phyloP scores from a whole-genome alignment of 2,329 filamentous ascomycete genomes.

The Aspergillus sp. region DNA sequence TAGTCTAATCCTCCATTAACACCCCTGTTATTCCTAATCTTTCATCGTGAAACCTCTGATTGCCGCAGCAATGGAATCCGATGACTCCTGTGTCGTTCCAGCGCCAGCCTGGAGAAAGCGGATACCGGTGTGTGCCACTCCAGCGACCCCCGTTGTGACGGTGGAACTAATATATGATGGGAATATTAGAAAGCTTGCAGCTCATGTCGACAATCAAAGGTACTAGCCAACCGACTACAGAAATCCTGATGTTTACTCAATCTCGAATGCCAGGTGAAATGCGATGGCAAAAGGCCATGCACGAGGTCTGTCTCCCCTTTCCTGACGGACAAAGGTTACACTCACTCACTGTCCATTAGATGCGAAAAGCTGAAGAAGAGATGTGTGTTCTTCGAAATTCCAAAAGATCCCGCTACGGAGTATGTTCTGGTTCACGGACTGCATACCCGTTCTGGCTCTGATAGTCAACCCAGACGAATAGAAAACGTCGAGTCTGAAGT shows the following conservation, averaged over 20 bases:
- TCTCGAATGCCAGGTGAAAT: constrained; percentile 28
- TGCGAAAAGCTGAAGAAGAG: constrained; percentile 35
- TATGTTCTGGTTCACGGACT: constrained; percentile 12
- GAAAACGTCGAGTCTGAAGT: constrained; percentile 35
- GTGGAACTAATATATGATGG: neutral
- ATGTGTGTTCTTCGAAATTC: constrained; percentile 37
- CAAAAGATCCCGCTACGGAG: constrained; percentile 30
- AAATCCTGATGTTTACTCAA: neutral
- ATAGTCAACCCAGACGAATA: constrained; percentile 24
- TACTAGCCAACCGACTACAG: constrained; percentile 6
- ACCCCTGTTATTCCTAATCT: too few relatives aligned
- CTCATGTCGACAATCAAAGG: constrained; percentile 39
- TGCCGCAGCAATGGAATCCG: constrained; percentile 16
- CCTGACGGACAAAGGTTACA: neutral
- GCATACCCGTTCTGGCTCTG: neutral
- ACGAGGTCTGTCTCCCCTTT: constrained; percentile 23
- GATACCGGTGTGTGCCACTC: constrained; percentile 28
- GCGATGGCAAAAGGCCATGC: constrained; percentile 38
- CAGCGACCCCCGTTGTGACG: neutral
- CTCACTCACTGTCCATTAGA: constrained; percentile 13
- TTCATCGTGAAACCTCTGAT: neutral
- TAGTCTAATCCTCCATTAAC: neutral
- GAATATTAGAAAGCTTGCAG: constrained; percentile 36
- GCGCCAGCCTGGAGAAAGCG: constrained; percentile 33
- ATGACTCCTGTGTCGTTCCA: constrained; percentile 19